These are phyloP conservation scores for Begonia fuchsioides DNA, from an alignment of 306 rosid species.

Conservation along the genomic window DNA sequence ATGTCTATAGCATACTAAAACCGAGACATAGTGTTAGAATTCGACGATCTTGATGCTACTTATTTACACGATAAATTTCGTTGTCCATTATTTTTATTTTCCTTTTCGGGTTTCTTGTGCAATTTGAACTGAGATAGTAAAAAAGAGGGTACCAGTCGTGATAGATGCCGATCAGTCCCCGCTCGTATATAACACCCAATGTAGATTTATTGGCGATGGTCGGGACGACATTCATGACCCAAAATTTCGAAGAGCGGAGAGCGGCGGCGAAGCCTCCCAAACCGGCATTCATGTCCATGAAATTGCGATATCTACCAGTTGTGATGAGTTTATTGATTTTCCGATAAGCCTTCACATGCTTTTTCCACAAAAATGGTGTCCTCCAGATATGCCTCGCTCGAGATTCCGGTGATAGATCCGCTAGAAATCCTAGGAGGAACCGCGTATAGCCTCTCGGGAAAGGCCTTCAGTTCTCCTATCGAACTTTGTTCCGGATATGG, in stretches of 20 bases:
- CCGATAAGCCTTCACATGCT: constrained; percentile 4
- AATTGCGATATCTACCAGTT: constrained; percentile 86
- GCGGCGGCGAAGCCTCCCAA: constrained; percentile 85
- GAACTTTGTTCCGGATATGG: constrained; percentile 8
- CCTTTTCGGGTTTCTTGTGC: too few species aligned
- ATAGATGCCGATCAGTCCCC: constrained; percentile 78
- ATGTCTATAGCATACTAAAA: neutral
- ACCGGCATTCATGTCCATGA: constrained; percentile 90
- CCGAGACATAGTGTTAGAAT: neutral
- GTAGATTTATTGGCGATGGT: constrained; percentile 58
- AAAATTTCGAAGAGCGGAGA: constrained; percentile 47
- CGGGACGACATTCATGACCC: constrained; percentile 93
- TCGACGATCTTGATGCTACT: too few species aligned
- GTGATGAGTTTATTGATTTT: constrained; percentile 12
- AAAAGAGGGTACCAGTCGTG: constrained; percentile 64
- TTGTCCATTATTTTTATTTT: too few species aligned
- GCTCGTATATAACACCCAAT: constrained; percentile 56
- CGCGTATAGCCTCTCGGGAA: constrained; percentile 60
- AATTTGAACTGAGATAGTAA: neutral
- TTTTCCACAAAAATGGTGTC: neutral
- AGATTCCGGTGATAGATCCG: constrained; percentile 65
- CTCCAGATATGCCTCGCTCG: constrained; percentile 20
- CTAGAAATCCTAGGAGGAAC: constrained; percentile 66
- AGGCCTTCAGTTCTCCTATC: constrained; percentile 38
- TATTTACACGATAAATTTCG: too few species aligned